Percentiles rank a stretch among this genome's conserved stretches.
phyloP scores from a whole-genome alignment of 495 filamentous ascomycete species.

The Penicillium alfredii region DNA sequence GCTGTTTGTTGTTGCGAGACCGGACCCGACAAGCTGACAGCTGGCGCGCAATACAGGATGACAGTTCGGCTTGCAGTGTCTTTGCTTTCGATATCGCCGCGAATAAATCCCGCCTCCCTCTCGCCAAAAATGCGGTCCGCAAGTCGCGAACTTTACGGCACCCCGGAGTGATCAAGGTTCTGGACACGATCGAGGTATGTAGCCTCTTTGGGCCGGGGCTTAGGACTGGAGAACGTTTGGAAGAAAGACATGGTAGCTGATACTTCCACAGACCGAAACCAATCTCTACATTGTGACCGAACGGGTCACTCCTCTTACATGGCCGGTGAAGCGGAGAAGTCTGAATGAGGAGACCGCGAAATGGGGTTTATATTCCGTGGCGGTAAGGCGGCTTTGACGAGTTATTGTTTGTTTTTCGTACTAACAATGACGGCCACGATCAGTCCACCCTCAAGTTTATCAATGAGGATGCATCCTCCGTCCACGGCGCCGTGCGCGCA shows the following conservation, averaged over 20 bases:
- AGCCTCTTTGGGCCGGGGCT: not conserved
- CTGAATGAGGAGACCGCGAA: slow-evolving; percentile 84
- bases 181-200: slow-evolving; percentile 87
- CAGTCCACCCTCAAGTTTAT: slow-evolving; percentile 92
- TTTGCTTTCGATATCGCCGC: slow-evolving; percentile 85
- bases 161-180: slow-evolving; percentile 85
- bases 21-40: slow-evolving; percentile 1
- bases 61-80: slow-evolving; percentile 87
- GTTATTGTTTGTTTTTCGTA: too few relatives aligned
- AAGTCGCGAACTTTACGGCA: slow-evolving; percentile 89
- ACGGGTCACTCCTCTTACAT: slow-evolving; percentile 73
- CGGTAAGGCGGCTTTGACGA: slow-evolving; percentile 60
- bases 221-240: not conserved
- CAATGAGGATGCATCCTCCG: slow-evolving; percentile 83
- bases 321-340: slow-evolving; percentile 79
- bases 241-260: slow-evolving; percentile 1
- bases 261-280: slow-evolving; percentile 62
- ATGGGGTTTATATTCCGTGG: slow-evolving; percentile 86
- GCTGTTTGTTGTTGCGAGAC: slow-evolving; percentile 5
- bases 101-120: slow-evolving; percentile 71
- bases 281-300: slow-evolving; percentile 96
- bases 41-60: slow-evolving; percentile 74
- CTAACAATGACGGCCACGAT: too few relatives aligned
- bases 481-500: slow-evolving; percentile 79
- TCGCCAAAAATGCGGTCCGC: slow-evolving; percentile 87